Evolutionary conservation across 148 eudicot species (phyloP), one percentile per base, ranked within the genome.

Genomic region (Beta vulgaris): DNA sequence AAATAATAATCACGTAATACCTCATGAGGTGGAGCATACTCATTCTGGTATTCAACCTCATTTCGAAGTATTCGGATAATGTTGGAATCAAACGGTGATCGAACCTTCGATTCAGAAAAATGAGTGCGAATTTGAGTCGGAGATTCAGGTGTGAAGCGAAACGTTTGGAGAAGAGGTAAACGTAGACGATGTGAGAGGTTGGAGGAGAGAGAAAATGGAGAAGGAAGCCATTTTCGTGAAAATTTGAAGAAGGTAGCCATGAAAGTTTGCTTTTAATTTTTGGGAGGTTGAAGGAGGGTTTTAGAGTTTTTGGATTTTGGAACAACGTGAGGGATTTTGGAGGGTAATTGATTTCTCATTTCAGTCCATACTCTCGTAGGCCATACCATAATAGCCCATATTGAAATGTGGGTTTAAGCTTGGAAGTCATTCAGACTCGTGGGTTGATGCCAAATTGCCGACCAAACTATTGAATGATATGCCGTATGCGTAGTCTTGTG

Each of bases 41-140:
- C 84, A 19, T 58, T 31, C 34, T 85, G 86, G 28, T 80, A 85
- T 26, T 78, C 80, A 29, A 85, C 79, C 74, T 85, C 88, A 13
- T 69, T 73, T 23, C 86, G 82, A 55, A 85, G 71, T 73, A 83
- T 85, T 60, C 88, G 66, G 35, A 83, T 73, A 51, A 85, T 75
- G 64, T 85, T 85, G 13, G 84, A 76, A 59, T 80, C 80, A 25
- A 85, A 85, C 25, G 84, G 88, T 21, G 88, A 85, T 42, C 66
- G 74, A 35, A 25, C 25, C 54, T 51, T 43, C 44, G 84, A 21
- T 36, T 51, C 88, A 29, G 83, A 62, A 44, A 21, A 36, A 63
- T 31, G 49, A 42, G 9, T 18, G 6, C 79, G 81, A 34, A 51
- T 68, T 66, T 72, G 59, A 42, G 76, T 53, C 68, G 60, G 29